Evolutionary conservation across 805 yeast genomes (phyloP).

Genomic region (Pichia cabralensis): DNA sequence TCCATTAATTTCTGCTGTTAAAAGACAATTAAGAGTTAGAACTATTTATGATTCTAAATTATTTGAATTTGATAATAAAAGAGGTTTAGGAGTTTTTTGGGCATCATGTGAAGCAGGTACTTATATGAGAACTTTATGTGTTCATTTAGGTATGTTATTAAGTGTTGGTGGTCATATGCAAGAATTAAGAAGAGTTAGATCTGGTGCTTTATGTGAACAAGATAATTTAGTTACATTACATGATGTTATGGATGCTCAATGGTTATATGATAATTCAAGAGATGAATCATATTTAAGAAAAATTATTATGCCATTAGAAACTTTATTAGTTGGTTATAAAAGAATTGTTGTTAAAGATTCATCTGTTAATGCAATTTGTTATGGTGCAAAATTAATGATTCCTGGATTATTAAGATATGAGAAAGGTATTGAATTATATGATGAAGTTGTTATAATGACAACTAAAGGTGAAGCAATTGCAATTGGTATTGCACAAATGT

Average conservation of each 20-base stretch:
- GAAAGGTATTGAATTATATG: conserved; percentile 93
- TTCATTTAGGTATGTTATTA: conserved; percentile 93
- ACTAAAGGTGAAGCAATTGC: conserved; percentile 99
- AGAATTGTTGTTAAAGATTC: conserved; percentile 87
- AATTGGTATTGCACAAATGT: conserved; percentile 96
- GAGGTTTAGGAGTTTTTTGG: conserved; percentile 98
- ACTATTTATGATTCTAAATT: conserved; percentile 94
- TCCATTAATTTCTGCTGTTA: conserved; percentile 96
- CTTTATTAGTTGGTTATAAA: conserved; percentile 88
- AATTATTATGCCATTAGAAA: conserved; percentile 90
- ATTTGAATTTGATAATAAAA: conserved; percentile 92
- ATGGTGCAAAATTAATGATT: conserved; percentile 98
- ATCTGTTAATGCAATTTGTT: conserved; percentile 96
- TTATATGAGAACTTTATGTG: conserved; percentile 98
- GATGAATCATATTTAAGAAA: conserved; percentile 94
- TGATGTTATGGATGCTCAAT: conserved; percentile 97
- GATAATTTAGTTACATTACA: conserved; percentile 93
- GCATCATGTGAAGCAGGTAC: conserved; percentile 99
- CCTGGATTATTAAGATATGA: conserved; percentile 97
- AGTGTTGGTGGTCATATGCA: conserved; percentile 99
- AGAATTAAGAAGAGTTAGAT: conserved; percentile 97
- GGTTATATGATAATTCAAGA: conserved; percentile 93
- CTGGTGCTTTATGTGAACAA: conserved; percentile 87
- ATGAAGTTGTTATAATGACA: conserved; percentile 95
- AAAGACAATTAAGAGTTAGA: conserved; percentile 96